Evolutionary conservation across 306 rosid species (phyloP), one percentile per base, ranked within the genome.

Genomic region (Amphicarpaea edgeworthii): DNA sequence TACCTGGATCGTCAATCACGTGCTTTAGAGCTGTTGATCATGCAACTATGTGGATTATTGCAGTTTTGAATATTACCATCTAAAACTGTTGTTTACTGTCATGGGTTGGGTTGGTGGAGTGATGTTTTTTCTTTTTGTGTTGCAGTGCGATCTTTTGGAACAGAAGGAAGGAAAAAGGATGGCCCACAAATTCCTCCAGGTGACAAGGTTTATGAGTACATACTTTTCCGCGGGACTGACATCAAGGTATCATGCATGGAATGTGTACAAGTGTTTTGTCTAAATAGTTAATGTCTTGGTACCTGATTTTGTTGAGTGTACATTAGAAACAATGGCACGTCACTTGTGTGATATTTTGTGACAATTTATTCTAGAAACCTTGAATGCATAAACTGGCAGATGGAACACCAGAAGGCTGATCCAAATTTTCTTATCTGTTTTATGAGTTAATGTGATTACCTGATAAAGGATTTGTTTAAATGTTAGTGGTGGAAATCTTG

Each of bases 111-210:
- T 64, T 68, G 43, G 30, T 49, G 32, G 79, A 28, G 40, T 84
- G 58, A 81, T 71, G 23, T 70, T 58, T 65, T 34, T 45, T 3
- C 30, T 79, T 84, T 83, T 65, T 17, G 47, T 75, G 54, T 67
- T 83, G 83, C 88, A 93, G 98, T 94, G 42, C 87, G 93, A n/a
- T 94, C 98, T 46, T 94, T 92, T 68, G 96, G 98, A 79, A 92
- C 97, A 6, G 97, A 94, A 85, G 98, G 98, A 69, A 86, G 97
- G 75, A 94, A 94, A 79, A 90, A 90, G 71, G 98, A 94, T 74
- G 97, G 97, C 54, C 93, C 74, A 16, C 96, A 92, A 81, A 83
- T 94, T 77, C 95, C 91, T 21, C 90, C 97, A 8, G 82, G 95
- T 30, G 98, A 90, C 81, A 87, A 87, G 83, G 88, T 95, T 28